Percentiles rank a stretch among this genome's conserved stretches.
Conservation (phyloP, 148 eudicot species). For the Euryodendron excelsum region DNA sequence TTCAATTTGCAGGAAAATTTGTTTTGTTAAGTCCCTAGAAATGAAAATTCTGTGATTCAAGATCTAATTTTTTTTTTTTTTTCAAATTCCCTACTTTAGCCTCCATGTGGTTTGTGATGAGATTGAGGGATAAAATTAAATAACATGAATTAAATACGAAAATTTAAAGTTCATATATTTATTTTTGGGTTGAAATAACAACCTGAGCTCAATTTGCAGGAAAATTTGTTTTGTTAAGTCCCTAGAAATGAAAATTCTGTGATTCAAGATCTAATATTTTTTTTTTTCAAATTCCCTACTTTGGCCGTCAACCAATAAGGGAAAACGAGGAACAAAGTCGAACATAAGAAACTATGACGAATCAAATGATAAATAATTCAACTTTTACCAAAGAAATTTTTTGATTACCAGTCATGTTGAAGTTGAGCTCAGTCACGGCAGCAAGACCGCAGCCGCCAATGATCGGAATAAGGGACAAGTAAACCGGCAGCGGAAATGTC, state of each 20-base stretch:
- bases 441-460: slow-evolving; percentile 93
- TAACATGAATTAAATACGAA: not conserved
- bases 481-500: slow-evolving; percentile 69
- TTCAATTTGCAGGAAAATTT: not conserved
- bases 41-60: not conserved
- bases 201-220: not conserved
- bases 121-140: not conserved
- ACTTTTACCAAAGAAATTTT: not conserved
- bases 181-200: not conserved
- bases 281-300: not conserved
- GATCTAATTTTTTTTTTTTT: not conserved
- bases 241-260: not conserved
- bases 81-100: not conserved
- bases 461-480: slow-evolving; percentile 82
- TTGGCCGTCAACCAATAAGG: not conserved
- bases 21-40: not conserved
- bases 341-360: not conserved
- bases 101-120: not conserved
- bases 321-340: not conserved
- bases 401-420: slow-evolving; percentile 79
- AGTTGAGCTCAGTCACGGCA: slow-evolving; percentile 92
- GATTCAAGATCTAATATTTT: not conserved
- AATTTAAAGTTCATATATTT: not conserved
- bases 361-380: not conserved
- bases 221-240: not conserved